phyloP scores from a whole-genome alignment of 257 asterid genomes.

The Nicotiana obtusifolia region DNA sequence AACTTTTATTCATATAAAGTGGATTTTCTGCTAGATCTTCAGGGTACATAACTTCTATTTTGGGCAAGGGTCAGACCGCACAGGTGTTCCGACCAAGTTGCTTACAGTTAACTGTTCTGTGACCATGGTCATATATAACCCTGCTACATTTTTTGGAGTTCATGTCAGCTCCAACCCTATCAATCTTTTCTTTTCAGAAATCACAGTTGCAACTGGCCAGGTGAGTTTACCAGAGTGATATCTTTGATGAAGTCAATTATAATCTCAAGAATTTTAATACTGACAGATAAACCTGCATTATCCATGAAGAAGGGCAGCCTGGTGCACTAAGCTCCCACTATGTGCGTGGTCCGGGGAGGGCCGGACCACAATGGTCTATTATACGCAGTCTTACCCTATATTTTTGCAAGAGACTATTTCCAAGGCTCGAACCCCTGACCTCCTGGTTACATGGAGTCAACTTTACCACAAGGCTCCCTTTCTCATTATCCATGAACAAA shows the following conservation, averaged over 20 bases:
- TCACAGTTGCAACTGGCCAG: constrained; percentile 64
- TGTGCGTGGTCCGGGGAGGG: no score
- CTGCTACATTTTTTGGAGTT: constrained; percentile 61
- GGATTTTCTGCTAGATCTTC: constrained; percentile 28
- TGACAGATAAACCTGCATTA: not conserved
- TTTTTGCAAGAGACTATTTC: no score
- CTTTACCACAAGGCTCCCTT: no score
- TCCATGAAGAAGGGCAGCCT: not conserved
- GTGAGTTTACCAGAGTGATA: constrained; percentile 18
- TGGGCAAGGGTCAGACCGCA: constrained; percentile 56
- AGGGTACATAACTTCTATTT: constrained; percentile 30
- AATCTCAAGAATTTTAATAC: not conserved
- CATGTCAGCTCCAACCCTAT: constrained; percentile 36
- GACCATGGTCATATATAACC: constrained; percentile 38
- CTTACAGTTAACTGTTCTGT: constrained; percentile 55
- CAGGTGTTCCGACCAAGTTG: constrained; percentile 68
- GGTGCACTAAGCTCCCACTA: no score
- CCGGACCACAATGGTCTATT: no score
- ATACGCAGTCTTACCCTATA: no score
- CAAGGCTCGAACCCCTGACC: no score
- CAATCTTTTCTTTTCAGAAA: constrained; percentile 43
- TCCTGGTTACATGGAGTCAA: no score
- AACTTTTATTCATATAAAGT: not conserved
- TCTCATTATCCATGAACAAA: not conserved
- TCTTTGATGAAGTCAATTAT: not conserved